phyloP scores from a whole-genome alignment of 2,329 filamentous ascomycete genomes.

The Tricladium varicosporioides region DNA sequence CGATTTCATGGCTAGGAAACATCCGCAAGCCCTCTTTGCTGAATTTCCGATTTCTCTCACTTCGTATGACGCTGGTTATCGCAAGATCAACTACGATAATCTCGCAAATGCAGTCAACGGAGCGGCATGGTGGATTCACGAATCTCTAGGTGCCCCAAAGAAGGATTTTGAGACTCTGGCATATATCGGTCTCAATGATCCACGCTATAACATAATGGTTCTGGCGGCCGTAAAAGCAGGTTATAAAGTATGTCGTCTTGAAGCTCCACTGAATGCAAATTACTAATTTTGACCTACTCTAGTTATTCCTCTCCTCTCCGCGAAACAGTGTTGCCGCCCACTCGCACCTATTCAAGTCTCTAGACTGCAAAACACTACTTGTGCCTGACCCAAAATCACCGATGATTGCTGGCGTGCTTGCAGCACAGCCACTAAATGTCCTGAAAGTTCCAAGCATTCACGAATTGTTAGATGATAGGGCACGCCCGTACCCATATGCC shows the following conservation, averaged over 20 bases:
- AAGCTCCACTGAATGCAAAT: background rate
- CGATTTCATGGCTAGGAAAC: background rate
- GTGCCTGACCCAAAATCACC: background rate
- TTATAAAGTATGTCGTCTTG: background rate
- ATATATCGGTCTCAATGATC: slow-evolving; percentile 41
- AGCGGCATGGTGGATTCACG: slow-evolving; percentile 15
- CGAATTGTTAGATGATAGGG: slow-evolving; percentile 26
- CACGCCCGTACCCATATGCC: slow-evolving; percentile 27
- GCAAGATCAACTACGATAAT: slow-evolving; percentile 7
- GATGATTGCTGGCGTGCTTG: background rate
- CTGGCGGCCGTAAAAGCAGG: slow-evolving; percentile 32
- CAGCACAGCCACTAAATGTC: background rate
- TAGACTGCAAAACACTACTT: slow-evolving; percentile 1
- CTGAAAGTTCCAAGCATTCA: slow-evolving; percentile 17
- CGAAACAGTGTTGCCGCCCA: slow-evolving; percentile 1
- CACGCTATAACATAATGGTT: background rate
- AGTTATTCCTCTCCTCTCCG: slow-evolving; percentile 1
- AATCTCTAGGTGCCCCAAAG: slow-evolving; percentile 1
- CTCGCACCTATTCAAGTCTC: background rate
- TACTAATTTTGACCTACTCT: background rate
- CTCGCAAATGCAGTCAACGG: slow-evolving; percentile 20
- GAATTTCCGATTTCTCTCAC: background rate
- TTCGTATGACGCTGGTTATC: slow-evolving; percentile 4
- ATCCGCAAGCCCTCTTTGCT: background rate
- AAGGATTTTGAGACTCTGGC: slow-evolving; percentile 39